Evolutionary conservation across 108 stramenopile species (phyloP).

Genomic region (Hondaea fermentalgiana): DNA sequence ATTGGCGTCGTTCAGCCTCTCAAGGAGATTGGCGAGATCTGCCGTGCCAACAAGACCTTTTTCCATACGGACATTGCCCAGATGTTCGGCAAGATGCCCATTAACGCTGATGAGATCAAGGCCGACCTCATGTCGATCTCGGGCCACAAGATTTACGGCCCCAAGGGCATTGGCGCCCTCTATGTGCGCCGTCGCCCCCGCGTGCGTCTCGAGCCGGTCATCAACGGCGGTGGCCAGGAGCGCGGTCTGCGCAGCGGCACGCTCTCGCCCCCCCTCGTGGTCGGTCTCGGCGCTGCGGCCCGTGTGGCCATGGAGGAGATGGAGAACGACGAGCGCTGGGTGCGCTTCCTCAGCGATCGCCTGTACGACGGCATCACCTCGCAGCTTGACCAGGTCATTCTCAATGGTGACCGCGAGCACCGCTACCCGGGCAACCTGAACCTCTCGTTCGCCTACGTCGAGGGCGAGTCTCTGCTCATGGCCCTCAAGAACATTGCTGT

Average conservation of each 20-base stretch:
- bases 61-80: conserved; percentile 98
- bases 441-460: conserved; percentile 96
- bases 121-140: conserved; percentile 91
- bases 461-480: conserved; percentile 94
- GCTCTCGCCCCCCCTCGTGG: conserved; percentile 74
- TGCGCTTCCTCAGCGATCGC: conserved; percentile 59
- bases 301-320: conserved; percentile 75
- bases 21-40: conserved; percentile 84
- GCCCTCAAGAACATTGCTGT: conserved; percentile 97
- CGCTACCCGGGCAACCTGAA: conserved; percentile 90
- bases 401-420: conserved; percentile 78
- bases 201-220: conserved; percentile 88
- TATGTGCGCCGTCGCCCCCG: conserved; percentile 90
- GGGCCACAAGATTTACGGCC: conserved; percentile 96
- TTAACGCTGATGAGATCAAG: conserved; percentile 83
- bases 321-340: conserved; percentile 67
- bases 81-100: conserved; percentile 91
- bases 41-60: conserved; percentile 78
- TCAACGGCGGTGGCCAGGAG: conserved; percentile 97
- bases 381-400: conserved; percentile 68
- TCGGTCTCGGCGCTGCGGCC: conserved; percentile 85
- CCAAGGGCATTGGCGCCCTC: conserved; percentile 94
- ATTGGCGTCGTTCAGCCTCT: conserved; percentile 94
- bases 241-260: conserved; percentile 82
- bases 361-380: conserved; percentile 72